phyloP scores from a whole-genome alignment of 2,329 filamentous ascomycete species.

The Aspergillus latus region DNA sequence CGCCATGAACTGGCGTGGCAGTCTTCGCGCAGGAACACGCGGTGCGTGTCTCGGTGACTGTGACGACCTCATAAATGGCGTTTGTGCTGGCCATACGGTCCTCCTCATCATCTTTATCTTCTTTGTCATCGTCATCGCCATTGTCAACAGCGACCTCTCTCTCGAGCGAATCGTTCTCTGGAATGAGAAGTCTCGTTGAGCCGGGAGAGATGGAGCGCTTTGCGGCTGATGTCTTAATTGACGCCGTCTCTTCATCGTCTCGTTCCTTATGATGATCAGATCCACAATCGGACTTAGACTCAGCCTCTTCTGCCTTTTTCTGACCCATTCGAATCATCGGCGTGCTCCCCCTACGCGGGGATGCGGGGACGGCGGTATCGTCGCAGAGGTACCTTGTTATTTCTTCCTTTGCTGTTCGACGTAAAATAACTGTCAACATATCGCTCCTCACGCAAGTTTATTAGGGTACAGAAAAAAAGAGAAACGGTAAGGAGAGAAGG shows the following conservation, averaged over 20 bases:
- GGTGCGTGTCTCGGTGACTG: not conserved
- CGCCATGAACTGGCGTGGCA: not conserved
- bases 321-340: constrained; percentile 10
- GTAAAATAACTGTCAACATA: not conserved
- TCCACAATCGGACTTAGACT: no score
- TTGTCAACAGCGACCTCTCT: not conserved
- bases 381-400: constrained; percentile 16
- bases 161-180: not conserved
- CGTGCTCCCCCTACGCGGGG: constrained; percentile 9
- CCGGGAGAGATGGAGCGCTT: not conserved
- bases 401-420: constrained; percentile 4
- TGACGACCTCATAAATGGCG: not conserved
- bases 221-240: not conserved
- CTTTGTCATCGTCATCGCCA: not conserved
- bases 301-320: not conserved
- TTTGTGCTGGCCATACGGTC: not conserved
- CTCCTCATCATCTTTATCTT: not conserved
- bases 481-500: not conserved
- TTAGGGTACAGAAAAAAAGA: not conserved
- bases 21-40: not conserved
- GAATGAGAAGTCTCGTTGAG: not conserved
- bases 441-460: not conserved
- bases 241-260: not conserved
- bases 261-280: no score
- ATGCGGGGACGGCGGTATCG: constrained; percentile 10